Evolutionary conservation across 257 asterid species (phyloP).

Genomic region (Datura wrightii): DNA sequence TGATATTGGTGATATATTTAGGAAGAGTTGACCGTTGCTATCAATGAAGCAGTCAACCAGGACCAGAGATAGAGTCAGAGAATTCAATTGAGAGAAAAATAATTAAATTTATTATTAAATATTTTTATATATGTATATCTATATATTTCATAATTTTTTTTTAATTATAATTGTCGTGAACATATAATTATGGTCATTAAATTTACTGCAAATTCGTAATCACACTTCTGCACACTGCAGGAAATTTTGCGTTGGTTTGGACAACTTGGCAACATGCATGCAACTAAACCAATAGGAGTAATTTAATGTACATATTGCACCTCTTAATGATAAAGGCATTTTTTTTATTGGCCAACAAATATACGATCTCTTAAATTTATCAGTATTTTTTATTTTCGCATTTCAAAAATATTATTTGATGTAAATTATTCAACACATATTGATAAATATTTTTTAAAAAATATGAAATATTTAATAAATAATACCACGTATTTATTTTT

Average conservation of each 20-base stretch:
- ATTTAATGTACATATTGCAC: neutral
- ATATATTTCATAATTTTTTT: neutral
- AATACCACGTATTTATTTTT: no score
- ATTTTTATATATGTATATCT: no score
- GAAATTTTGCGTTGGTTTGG: neutral
- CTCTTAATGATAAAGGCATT: no score
- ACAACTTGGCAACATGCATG: neutral
- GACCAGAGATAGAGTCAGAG: conserved; percentile 22
- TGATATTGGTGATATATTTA: neutral
- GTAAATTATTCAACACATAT: no score
- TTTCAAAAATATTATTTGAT: no score
- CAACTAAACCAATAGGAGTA: neutral
- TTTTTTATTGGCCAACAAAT: no score
- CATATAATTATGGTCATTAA: neutral
- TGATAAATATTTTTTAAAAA: no score
- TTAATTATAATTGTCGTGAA: neutral
- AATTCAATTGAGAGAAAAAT: neutral
- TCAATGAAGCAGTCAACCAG: conserved; percentile 13
- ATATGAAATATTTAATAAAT: no score
- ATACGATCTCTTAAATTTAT: no score
- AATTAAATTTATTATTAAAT: neutral
- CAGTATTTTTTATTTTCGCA: no score
- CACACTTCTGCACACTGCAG: no score
- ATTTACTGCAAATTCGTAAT: neutral
- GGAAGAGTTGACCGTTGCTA: neutral